A percentile compares a stretch with the other conserved stretches of the same genome.
Evolutionary conservation across 305 asterid species (phyloP).

Genomic region (Fraxinus velutina): DNA sequence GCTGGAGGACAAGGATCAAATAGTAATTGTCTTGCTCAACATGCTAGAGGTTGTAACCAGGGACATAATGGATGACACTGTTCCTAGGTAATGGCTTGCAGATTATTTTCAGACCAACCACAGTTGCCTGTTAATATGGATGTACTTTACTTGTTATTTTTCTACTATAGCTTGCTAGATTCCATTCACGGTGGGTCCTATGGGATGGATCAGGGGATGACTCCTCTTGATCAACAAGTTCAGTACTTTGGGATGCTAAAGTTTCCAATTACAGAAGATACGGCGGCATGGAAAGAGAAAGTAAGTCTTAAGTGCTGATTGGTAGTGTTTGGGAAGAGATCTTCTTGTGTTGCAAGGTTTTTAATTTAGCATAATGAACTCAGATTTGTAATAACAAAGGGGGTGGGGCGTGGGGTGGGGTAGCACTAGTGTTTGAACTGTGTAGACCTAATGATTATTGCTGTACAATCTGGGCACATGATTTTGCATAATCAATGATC

Average conservation of each 20-base stretch:
- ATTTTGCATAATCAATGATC: neutral
- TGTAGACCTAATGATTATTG: neutral
- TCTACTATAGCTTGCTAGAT: slow-evolving; percentile 57
- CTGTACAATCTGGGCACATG: neutral
- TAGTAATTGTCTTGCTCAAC: slow-evolving; percentile 85
- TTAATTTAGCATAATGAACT: neutral
- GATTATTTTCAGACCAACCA: slow-evolving; percentile 12
- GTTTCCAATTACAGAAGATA: slow-evolving; percentile 80
- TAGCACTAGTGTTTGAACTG: neutral
- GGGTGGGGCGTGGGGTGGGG: neutral
- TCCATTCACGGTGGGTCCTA: slow-evolving; percentile 75
- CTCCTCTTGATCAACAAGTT: slow-evolving; percentile 58
- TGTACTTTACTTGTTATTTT: slow-evolving; percentile 21
- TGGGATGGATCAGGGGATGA: slow-evolving; percentile 64
- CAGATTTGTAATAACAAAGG: neutral
- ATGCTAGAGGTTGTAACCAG: slow-evolving; percentile 93
- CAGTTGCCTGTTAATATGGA: slow-evolving; percentile 15
- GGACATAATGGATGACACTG: slow-evolving; percentile 81
- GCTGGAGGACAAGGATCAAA: slow-evolving; percentile 76
- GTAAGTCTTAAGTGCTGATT: slow-evolving; percentile 36
- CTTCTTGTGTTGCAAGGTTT: slow-evolving; percentile 10
- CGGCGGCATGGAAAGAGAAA: slow-evolving; percentile 94
- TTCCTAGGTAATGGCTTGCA: slow-evolving; percentile 58
- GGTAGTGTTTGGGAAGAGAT: slow-evolving; percentile 5
- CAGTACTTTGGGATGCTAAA: slow-evolving; percentile 62